Evolutionary conservation across 352 stramenopile genomes (phyloP), one percentile per base, ranked within the genome.

Genomic region (Phytopythium delawarense): DNA sequence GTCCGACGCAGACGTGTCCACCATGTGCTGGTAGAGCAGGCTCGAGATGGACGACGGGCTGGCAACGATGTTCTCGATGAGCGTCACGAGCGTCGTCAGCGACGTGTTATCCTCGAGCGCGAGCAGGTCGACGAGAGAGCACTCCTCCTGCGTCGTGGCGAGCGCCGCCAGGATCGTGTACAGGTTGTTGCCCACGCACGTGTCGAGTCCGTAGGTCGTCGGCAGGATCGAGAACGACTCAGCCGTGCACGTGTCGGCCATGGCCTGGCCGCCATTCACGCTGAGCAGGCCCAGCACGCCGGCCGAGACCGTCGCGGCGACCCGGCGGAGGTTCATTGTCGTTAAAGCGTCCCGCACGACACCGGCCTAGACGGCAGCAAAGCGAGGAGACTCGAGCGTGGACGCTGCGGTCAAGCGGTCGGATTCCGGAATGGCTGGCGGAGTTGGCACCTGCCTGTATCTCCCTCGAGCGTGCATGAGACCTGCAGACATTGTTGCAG

Each of bases 101-200:
- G 72, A 63, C 23, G 65, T 7, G 56, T 75, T 75, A 56, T 66
- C 70, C 42, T 71, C 51, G 48, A 87, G 28, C 35, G 67, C 59
- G 32, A 74, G 55, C n/a, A 87, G 39, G 42, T 81, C 58, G 28
- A 71, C 56, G 25, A 76, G 32, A n/a, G 68, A 69, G 61, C 77
- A 87, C 44, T 70, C 71, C 45, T 60, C 69, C 42, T 69, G 70
- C 37, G 76, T 54, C 15, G 66, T 73, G 30, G 69, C 68, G 6
- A 73, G 63, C 39, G 67, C 54, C 28, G 68, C 49, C 20, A 80
- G 55, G 25, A 87, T 52, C 2, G 52, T 69, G 40, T 63, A 61
- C 30, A 75, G 40, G 48, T 87, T 84, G 65, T 84, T 87, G 30
- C 75, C 73, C 11, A 84, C 57, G 54, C 77, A 87, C 57, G 62